These are phyloP conservation scores for Fusarium setosum DNA, from an alignment of 2,329 filamentous ascomycete genomes.

Conservation along the genomic window DNA sequence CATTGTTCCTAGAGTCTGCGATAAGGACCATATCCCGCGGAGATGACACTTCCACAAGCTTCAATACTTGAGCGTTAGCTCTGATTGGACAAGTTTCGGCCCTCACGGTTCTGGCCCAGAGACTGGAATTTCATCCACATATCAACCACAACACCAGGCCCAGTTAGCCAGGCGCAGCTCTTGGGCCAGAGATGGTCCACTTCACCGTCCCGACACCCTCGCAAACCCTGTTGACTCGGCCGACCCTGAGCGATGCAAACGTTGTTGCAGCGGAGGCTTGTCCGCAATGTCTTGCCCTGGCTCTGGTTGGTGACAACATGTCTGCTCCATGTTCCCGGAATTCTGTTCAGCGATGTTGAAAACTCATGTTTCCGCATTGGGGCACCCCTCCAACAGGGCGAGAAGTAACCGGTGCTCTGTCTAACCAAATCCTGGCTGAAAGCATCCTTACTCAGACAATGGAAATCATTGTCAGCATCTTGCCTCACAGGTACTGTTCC, in stretches of 20 bases:
- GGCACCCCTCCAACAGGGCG: not conserved
- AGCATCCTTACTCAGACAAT: constrained; percentile 13
- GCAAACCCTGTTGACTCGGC: constrained; percentile 12
- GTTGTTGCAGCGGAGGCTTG: constrained; percentile 1
- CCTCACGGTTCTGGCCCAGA: constrained; percentile 26
- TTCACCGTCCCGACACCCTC: not conserved
- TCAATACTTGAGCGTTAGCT: not conserved
- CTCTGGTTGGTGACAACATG: constrained; percentile 6
- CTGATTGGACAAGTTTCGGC: not conserved
- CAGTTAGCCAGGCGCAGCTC: not conserved
- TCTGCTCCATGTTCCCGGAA: not conserved
- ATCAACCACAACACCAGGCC: constrained; percentile 5
- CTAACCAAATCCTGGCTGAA: not conserved
- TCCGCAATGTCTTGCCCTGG: not conserved
- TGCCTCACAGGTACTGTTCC: not conserved
- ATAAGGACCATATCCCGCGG: not conserved
- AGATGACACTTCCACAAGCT: not conserved
- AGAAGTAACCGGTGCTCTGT: not conserved
- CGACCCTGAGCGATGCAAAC: constrained; percentile 11
- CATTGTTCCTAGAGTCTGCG: not conserved
- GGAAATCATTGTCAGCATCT: constrained; percentile 13
- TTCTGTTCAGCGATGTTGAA: not conserved
- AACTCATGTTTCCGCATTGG: not conserved
- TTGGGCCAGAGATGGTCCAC: not conserved
- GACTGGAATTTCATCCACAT: constrained; percentile 24